Conservation (phyloP, 345 rosid genomes). For the Eucalyptus shirleyi region DNA sequence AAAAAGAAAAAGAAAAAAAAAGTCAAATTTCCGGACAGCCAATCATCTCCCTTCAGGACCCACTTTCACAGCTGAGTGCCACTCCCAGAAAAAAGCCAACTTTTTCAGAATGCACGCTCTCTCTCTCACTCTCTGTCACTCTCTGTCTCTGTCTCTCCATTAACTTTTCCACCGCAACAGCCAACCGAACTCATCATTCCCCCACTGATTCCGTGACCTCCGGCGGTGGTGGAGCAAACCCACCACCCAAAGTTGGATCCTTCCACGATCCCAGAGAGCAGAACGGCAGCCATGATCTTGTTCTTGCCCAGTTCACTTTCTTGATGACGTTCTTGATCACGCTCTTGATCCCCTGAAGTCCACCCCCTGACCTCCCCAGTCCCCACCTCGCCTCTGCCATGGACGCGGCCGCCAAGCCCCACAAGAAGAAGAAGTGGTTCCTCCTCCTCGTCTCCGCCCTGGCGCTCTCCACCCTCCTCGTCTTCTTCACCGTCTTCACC, state of each 20-base stretch:
- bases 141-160: not conserved
- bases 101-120: not conserved
- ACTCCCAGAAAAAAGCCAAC: not conserved
- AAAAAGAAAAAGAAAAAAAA: not conserved
- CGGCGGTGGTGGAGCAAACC: not conserved
- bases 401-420: slow-evolving; percentile 1
- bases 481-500: slow-evolving; percentile 7
- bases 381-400: not conserved
- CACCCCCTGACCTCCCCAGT: not conserved
- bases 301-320: not conserved
- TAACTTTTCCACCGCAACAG: not conserved
- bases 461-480: slow-evolving; percentile 26
- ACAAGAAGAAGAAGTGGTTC: slow-evolving; percentile 40
- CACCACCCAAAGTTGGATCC: not conserved
- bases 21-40: not conserved
- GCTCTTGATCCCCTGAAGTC: not conserved
- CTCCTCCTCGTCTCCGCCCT: slow-evolving; percentile 20
- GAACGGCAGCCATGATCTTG: not conserved
- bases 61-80: not conserved
- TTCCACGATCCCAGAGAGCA: not conserved
- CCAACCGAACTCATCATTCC: not conserved
- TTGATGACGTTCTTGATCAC: not conserved
- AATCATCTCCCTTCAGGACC: not conserved
- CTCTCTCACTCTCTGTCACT: not conserved
- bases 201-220: not conserved